Evolutionary conservation across 495 filamentous ascomycete genomes (phyloP).

Genomic region (Daldinia decipiens): DNA sequence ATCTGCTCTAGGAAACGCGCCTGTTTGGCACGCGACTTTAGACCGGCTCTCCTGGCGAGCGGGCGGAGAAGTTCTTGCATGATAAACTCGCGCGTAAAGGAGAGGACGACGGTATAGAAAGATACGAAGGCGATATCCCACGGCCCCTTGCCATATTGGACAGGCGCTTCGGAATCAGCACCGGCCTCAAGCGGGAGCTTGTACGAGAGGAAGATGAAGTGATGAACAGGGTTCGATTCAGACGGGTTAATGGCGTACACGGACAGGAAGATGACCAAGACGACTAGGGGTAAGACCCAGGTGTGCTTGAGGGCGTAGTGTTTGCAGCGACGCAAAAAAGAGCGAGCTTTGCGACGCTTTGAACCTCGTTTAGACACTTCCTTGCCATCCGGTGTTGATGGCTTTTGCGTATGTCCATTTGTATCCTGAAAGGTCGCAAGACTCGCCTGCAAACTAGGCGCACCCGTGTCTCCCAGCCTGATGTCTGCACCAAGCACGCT

Average conservation of each 20-base stretch:
- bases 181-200: slow-evolving; percentile 64
- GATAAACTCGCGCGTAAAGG: slow-evolving; percentile 94
- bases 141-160: slow-evolving; percentile 89
- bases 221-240: slow-evolving; percentile 82
- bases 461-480: slow-evolving; percentile 61
- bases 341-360: slow-evolving; percentile 68
- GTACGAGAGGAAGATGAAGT: slow-evolving; percentile 95
- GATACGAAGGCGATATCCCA: slow-evolving; percentile 87
- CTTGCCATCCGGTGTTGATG: slow-evolving; percentile 24
- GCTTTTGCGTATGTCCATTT: slow-evolving; percentile 13
- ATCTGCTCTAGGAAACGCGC: slow-evolving; percentile 96
- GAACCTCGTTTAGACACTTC: slow-evolving; percentile 54
- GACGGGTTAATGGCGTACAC: slow-evolving; percentile 83
- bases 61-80: slow-evolving; percentile 94
- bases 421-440: slow-evolving; percentile 49
- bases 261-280: slow-evolving; percentile 71
- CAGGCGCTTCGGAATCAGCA: slow-evolving; percentile 61
- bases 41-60: slow-evolving; percentile 73
- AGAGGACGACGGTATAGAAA: slow-evolving; percentile 89
- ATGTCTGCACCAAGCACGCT: slow-evolving; percentile 57
- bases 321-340: slow-evolving; percentile 72
- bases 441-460: slow-evolving; percentile 57
- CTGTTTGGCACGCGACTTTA: slow-evolving; percentile 81
- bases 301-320: slow-evolving; percentile 76
- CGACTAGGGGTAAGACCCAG: slow-evolving; percentile 69